A percentile compares a stretch with the other conserved stretches of the same genome.
phyloP scores from a whole-genome alignment of 495 filamentous ascomycete species.

The Tirmania nivea region DNA sequence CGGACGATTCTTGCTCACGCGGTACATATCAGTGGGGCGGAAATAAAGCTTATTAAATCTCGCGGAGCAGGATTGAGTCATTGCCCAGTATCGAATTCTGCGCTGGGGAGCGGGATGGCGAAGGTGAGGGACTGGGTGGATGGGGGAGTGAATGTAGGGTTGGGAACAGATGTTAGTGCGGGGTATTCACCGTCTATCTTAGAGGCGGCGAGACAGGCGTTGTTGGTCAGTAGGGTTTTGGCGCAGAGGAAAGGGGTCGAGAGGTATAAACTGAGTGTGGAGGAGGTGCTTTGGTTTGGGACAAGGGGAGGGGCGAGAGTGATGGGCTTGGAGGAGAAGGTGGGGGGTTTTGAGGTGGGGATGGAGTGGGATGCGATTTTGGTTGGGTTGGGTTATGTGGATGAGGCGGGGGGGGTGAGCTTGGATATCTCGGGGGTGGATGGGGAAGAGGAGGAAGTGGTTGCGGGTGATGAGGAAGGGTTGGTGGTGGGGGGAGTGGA shows the following conservation, averaged over 20 bases:
- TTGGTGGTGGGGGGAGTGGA: conserved; percentile 36
- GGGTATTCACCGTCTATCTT: conserved; percentile 64
- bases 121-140: conserved; percentile 52
- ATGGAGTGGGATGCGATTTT: conserved; percentile 81
- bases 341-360: conserved; percentile 65
- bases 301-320: conserved; percentile 62
- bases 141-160: conserved; percentile 49
- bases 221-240: conserved; percentile 47
- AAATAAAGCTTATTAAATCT: conserved; percentile 37
- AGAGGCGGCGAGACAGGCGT: conserved; percentile 56
- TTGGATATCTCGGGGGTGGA: conserved; percentile 17
- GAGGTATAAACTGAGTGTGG: conserved; percentile 42
- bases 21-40: conserved; percentile 45
- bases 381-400: conserved; percentile 33
- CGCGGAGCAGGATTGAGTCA: conserved; percentile 49
- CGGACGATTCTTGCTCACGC: conserved; percentile 74
- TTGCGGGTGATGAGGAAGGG: conserved; percentile 6
- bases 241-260: conserved; percentile 28
- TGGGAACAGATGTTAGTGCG: conserved; percentile 79
- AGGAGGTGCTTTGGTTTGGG: conserved; percentile 71
- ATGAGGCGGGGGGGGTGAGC: conserved; percentile 18
- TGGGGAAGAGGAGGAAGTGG: conserved; percentile 10
- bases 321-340: conserved; percentile 40
- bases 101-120: conserved; percentile 51
- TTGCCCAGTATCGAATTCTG: conserved; percentile 69